Evolutionary conservation across 371 early-diverging fungal species (phyloP), one percentile per base, ranked within the genome.

Genomic region (Ecytonucleospora hepatopenaei): DNA sequence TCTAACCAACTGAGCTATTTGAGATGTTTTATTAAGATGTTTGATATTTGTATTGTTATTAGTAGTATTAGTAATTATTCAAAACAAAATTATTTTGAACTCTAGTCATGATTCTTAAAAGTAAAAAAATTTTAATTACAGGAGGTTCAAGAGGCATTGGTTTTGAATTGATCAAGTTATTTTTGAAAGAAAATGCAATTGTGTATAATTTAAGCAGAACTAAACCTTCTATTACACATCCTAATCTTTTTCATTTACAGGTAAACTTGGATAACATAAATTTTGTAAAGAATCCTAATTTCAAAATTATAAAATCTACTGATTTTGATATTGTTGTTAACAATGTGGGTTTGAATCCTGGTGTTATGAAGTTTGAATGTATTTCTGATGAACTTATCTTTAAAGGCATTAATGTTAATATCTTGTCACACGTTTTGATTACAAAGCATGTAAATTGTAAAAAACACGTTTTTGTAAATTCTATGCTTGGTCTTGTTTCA

Each of bases 391-490:
- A 54, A 21, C 54, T 71, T 16, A 67, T 71, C 0, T n/a, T 28
- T 1, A 49, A 62, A 12, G 56, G 58, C 40, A 33, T 73, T 3
- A 17, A 61, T 3, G 23, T 70, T 15, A 72, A 77, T 59, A 48
- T 77, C 8, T 19, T 33, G 2, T 30, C 63, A 15, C 68, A 70
- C 21, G 1, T 72, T 23, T 51, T 60, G 28, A 31, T 71, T 19
- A 26, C 64, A 30, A 68, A 64, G 24, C 47, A 47, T 46, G 32
- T 31, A 48, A 66, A 62, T n/a, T 71, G 57, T 54, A 67, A 47
- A 32, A 73, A 70, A 49, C 23, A 69, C 33, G 77, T 77, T 15
- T 73, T 71, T 62, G 67, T 73, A 3, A 71, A 67, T 49, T 68
- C 69, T 21, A 65, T 77, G 5, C 55, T 72, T 21, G 59, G 67